Base-by-base conservation (phyloP, 2,329 filamentous ascomycete species). In the Allantophomopsis lycopodina region DNA sequence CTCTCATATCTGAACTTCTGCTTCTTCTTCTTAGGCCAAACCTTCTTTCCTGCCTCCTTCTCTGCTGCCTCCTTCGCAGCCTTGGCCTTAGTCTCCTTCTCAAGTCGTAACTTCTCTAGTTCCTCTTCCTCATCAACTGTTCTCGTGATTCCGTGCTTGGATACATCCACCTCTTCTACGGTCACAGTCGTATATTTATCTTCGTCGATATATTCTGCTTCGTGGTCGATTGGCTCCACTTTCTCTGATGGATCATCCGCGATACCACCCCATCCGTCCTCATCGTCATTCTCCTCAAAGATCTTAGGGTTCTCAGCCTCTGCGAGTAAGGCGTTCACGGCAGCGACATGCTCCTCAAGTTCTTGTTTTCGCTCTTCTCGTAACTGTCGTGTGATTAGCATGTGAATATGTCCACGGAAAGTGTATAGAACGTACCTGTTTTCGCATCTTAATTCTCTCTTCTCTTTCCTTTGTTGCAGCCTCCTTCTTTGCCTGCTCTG, bases 121-220 rank as follows among this genome's bases (percentile, higher is more conserved):
- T 54, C 55, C 3, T 54, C 58, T 1, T 55, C 52, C 10, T 54
- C 56, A 12, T 55, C 54, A 17, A 51, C 53, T 2, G 68, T 65
- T 50, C 73, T 79, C 42, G 74, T 68, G 36, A 93, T 62, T 1
- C 84, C 84, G 40, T 87, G 76, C 48, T 76, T 75, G 11, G 82
- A 79, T 13, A 93, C 73, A 46, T 80, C 81, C 49, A 98, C 86
- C 10, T 83, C 81, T 57, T 95, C 89, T 1, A 98, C 79, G 0
- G 85, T 95, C 18, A 98, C 91, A 1, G 86, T 94, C 1, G 91
- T 96, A 58, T 86, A 95, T 55, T 83, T 83, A 59, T 95, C 89
- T 58, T 96, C 91, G 58, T 98, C 91, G 48, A 95, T 75, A 61
- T 95, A 98, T 59, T 96, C 87, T 49, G 89, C 87, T 57, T 94